A percentile compares a stretch with the other conserved stretches of the same genome.
phyloP scores from a whole-genome alignment of 176 grass and related monocot species.

The Rhynchospora pubera region DNA sequence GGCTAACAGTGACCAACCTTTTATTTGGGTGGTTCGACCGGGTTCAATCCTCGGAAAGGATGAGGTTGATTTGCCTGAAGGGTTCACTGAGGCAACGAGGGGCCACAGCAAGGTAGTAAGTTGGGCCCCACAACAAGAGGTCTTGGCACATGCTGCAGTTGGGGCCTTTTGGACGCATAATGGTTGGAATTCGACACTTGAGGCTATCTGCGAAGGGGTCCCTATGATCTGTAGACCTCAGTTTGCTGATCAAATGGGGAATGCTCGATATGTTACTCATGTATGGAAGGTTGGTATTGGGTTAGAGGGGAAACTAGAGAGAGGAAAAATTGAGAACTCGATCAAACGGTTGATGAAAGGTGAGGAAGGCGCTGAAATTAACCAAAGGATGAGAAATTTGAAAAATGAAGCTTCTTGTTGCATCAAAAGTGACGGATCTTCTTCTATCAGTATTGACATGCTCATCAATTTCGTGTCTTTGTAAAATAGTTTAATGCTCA shows the following conservation, averaged over 20 bases:
- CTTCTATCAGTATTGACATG: not conserved
- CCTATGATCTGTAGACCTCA: slow-evolving; percentile 29
- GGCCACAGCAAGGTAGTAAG: not conserved
- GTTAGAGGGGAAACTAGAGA: slow-evolving; percentile 15
- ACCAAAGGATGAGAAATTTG: not conserved
- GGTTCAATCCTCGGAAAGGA: not conserved
- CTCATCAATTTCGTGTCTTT: slow-evolving; percentile 18
- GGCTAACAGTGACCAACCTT: slow-evolving; percentile 16
- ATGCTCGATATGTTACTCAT: slow-evolving; percentile 14
- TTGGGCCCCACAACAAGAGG: slow-evolving; percentile 37
- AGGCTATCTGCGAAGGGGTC: slow-evolving; percentile 26
- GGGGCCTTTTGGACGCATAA: slow-evolving; percentile 26
- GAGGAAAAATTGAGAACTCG: not conserved
- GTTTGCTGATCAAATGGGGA: slow-evolving; percentile 32
- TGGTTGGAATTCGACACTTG: slow-evolving; percentile 37
- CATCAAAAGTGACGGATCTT: slow-evolving; percentile 17
- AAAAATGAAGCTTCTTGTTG: not conserved
- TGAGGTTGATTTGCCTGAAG: not conserved
- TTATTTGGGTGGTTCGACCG: slow-evolving; percentile 32
- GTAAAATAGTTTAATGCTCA: not conserved
- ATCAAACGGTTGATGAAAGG: slow-evolving; percentile 21
- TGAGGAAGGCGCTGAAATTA: slow-evolving; percentile 11
- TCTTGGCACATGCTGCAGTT: slow-evolving; percentile 21
- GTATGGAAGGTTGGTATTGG: slow-evolving; percentile 25
- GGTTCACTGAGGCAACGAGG: not conserved